A percentile compares a stretch with the other conserved stretches of the same genome.
Conservation (phyloP, 2,329 filamentous ascomycete species). For the Hymenoscyphus infarciens region DNA sequence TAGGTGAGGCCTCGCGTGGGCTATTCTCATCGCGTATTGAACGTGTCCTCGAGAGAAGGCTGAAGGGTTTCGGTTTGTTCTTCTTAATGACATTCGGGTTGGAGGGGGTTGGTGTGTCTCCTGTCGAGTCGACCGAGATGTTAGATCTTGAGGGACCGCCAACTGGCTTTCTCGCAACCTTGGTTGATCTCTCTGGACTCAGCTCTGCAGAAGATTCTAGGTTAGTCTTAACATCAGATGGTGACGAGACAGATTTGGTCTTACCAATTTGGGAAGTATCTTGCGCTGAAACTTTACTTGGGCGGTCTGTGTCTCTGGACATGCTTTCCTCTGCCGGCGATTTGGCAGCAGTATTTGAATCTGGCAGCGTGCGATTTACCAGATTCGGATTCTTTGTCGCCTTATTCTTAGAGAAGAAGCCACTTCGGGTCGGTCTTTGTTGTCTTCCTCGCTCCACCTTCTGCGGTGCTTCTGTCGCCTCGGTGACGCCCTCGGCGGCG, state of each 20-base stretch:
- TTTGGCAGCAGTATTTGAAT: constrained; percentile 33
- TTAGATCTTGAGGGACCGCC: constrained; percentile 30
- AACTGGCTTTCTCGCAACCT: constrained; percentile 28
- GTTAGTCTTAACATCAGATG: constrained; percentile 22
- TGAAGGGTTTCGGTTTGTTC: constrained; percentile 35
- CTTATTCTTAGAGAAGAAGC: constrained; percentile 47
- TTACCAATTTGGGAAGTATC: constrained; percentile 33
- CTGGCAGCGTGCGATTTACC: constrained; percentile 34
- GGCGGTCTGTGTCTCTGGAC: constrained; percentile 34
- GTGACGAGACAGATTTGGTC: constrained; percentile 25
- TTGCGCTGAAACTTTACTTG: constrained; percentile 32
- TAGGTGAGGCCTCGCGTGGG: constrained; percentile 25
- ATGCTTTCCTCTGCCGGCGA: constrained; percentile 36
- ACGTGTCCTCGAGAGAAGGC: constrained; percentile 39
- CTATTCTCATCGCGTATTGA: constrained; percentile 42
- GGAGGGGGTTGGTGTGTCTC: constrained; percentile 19
- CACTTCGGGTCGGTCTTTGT: constrained; percentile 27
- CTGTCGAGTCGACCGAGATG: constrained; percentile 26
- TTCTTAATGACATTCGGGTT: constrained; percentile 25
- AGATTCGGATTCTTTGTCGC: constrained; percentile 43
- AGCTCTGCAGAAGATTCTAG: constrained; percentile 20
- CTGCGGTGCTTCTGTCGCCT: constrained; percentile 13
- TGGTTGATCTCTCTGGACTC: constrained; percentile 24
- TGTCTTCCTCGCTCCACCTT: constrained; percentile 24
- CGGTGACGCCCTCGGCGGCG: background rate